Evolutionary conservation across 106 monocot genomes (phyloP).

Genomic region (Amphibolis antarctica): DNA sequence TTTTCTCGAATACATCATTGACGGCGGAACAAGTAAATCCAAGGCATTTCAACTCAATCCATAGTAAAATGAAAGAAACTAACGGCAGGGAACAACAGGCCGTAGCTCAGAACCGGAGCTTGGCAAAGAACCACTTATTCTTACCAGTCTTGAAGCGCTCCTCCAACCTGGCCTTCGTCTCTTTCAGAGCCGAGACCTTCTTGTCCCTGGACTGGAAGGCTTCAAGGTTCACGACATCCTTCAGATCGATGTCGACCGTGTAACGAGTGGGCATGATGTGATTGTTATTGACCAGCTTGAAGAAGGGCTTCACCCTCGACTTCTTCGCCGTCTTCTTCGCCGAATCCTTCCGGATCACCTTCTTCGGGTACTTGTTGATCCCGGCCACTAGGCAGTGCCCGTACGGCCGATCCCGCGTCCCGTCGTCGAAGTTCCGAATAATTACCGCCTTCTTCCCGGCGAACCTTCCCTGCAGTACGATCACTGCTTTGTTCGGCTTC

Average conservation of each 20-base stretch:
- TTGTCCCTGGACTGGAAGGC: constrained; percentile 34
- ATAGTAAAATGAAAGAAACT: too few species aligned
- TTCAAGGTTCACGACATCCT: constrained; percentile 38
- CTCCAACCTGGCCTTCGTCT: constrained; percentile 21
- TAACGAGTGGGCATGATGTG: constrained; percentile 59
- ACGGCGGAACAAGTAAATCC: too few species aligned
- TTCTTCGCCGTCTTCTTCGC: constrained; percentile 33
- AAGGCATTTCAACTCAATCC: too few species aligned
- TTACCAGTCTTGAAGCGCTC: too few species aligned
- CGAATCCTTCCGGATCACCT: constrained; percentile 38
- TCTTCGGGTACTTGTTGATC: constrained; percentile 30
- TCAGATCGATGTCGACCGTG: constrained; percentile 51
- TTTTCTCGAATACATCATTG: too few species aligned
- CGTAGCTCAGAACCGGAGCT: too few species aligned
- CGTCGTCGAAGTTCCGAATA: constrained; percentile 45
- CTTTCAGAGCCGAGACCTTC: constrained; percentile 39
- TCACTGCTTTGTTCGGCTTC: too few species aligned
- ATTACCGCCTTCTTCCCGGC: constrained; percentile 33
- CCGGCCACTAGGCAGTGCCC: constrained; percentile 37
- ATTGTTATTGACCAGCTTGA: constrained; percentile 45
- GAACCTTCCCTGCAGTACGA: too few species aligned
- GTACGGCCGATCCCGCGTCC: constrained; percentile 47
- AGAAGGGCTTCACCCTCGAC: constrained; percentile 41
- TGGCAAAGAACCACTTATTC: too few species aligned
- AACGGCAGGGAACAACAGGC: too few species aligned